phyloP scores from a whole-genome alignment of 139 green algal genomes.

The Chlamydomonas asymmetrica region DNA sequence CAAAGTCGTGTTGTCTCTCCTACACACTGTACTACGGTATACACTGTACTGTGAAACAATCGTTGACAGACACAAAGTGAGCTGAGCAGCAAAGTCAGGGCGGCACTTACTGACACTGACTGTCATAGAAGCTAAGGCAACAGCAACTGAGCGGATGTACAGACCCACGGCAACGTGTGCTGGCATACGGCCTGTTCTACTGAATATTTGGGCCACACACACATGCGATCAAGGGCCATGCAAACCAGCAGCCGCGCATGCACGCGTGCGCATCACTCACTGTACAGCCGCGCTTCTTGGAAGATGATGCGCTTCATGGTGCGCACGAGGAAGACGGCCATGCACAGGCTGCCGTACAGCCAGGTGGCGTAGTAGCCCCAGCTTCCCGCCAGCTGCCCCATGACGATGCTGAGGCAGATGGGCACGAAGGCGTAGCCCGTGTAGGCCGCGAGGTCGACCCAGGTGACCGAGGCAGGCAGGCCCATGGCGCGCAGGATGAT shows the following conservation, averaged over 20 bases:
- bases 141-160: too few species aligned
- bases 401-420: conserved; percentile 46
- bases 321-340: conserved; percentile 88
- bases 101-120: too few species aligned
- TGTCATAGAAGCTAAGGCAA: too few species aligned
- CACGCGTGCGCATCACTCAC: conserved; percentile 27
- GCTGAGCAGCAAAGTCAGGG: too few species aligned
- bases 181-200: not conserved
- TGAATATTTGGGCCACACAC: not conserved
- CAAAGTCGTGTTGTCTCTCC: too few species aligned
- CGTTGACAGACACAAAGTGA: too few species aligned
- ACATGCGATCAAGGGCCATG: not conserved
- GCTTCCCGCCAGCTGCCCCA: conserved; percentile 41
- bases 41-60: too few species aligned
- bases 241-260: too few species aligned
- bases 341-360: conserved; percentile 77
- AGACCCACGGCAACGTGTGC: too few species aligned
- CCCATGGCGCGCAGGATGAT: conserved; percentile 64
- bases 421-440: conserved; percentile 79
- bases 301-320: conserved; percentile 94
- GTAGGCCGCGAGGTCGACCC: conserved; percentile 85
- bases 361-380: conserved; percentile 68
- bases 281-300: conserved; percentile 72
- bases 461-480: conserved; percentile 65
- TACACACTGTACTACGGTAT: too few species aligned